Evolutionary conservation across 495 filamentous ascomycete genomes (phyloP).

Genomic region (Copromyces sp.): DNA sequence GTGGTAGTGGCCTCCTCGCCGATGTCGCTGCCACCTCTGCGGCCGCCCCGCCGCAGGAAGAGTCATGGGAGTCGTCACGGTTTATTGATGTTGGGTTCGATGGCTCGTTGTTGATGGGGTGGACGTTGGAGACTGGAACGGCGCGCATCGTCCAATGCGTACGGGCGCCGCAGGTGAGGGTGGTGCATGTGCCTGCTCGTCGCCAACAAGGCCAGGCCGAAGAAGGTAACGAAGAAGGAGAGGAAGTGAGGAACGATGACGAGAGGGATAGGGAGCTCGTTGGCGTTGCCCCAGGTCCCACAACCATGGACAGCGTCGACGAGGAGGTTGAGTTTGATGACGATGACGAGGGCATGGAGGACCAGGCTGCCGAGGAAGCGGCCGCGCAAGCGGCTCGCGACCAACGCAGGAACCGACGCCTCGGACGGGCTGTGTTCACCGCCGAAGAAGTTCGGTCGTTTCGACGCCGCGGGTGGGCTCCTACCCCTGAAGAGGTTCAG

Average conservation of each 20-base stretch:
- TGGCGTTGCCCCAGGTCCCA: not conserved
- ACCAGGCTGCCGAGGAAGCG: not conserved
- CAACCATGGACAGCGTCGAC: not conserved
- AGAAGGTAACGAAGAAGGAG: not conserved
- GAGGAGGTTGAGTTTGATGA: not conserved
- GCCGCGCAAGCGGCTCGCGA: not conserved
- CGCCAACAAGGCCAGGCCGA: not conserved
- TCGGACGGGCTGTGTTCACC: not conserved
- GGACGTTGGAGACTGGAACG: not conserved
- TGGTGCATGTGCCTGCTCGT: not conserved
- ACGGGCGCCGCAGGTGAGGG: not conserved
- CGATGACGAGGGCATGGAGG: not conserved
- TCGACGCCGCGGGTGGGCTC: too few relatives aligned
- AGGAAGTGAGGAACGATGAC: not conserved
- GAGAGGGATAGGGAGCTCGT: not conserved
- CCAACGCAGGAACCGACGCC: not conserved
- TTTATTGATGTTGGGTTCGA: not conserved
- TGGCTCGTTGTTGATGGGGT: not conserved
- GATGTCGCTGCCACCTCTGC: not conserved
- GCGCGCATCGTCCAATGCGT: not conserved
- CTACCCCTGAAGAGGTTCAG: too few relatives aligned
- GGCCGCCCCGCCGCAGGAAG: not conserved
- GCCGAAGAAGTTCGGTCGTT: not conserved
- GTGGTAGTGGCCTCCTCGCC: not conserved
- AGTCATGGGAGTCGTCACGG: not conserved